These are phyloP conservation scores for Mesembryanthemum crystallinum DNA, from an alignment of 148 eudicot species.

Conservation along the genomic window DNA sequence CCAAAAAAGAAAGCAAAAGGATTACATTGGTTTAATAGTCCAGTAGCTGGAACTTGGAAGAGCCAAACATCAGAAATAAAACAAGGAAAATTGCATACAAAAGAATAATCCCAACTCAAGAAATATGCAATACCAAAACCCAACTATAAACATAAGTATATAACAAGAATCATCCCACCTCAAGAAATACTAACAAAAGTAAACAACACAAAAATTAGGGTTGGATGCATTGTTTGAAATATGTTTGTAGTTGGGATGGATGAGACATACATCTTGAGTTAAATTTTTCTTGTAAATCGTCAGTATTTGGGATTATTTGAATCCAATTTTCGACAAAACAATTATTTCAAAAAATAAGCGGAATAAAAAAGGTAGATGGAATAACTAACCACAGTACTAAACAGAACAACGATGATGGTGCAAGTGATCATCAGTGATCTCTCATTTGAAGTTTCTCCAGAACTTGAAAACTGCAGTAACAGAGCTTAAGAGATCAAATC, in stretches of 20 bases:
- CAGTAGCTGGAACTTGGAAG: background rate
- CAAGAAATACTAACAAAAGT: too few relatives aligned
- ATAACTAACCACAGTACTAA: slow-evolving; percentile 81
- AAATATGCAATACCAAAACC: too few relatives aligned
- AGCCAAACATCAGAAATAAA: background rate
- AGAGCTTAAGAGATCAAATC: slow-evolving; percentile 10
- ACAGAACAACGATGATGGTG: slow-evolving; percentile 69
- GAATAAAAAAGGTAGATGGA: background rate
- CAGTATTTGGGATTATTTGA: too few relatives aligned
- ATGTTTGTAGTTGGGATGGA: too few relatives aligned
- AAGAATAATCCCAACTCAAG: too few relatives aligned
- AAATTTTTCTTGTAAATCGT: too few relatives aligned
- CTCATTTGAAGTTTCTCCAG: slow-evolving; percentile 37
- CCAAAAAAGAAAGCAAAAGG: background rate
- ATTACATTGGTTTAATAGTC: background rate
- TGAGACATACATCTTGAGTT: too few relatives aligned
- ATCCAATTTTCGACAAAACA: too few relatives aligned
- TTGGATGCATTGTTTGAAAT: too few relatives aligned
- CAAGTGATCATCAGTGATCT: slow-evolving; percentile 67
- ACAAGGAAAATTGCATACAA: background rate
- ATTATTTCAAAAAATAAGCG: background rate
- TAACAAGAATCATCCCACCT: too few relatives aligned
- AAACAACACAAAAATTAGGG: too few relatives aligned
- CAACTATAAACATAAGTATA: too few relatives aligned
- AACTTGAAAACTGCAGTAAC: slow-evolving; percentile 52